Conservation (phyloP, 2,329 filamentous ascomycete genomes). For the Dactylellina haptotyla region DNA sequence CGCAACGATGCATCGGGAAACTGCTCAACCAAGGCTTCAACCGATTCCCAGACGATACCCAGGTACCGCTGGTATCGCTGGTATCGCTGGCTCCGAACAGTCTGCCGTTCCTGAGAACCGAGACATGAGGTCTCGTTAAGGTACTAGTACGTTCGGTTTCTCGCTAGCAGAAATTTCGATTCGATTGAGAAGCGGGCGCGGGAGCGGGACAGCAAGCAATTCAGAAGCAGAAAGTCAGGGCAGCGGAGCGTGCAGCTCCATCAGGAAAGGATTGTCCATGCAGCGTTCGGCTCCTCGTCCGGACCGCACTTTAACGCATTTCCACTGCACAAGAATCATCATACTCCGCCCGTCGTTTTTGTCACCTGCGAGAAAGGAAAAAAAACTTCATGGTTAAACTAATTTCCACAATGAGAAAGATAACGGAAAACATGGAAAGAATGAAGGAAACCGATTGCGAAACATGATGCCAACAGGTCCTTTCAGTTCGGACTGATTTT, state of each 20-base stretch:
- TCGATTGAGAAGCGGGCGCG: constrained; percentile 17
- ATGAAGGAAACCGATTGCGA: neutral
- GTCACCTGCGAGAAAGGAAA: neutral
- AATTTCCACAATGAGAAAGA: constrained; percentile 1
- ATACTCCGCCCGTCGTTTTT: no score
- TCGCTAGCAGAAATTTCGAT: constrained; percentile 23
- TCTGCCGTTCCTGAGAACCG: constrained; percentile 13
- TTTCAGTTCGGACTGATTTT: no score
- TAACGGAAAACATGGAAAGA: neutral
- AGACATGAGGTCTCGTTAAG: constrained; percentile 24
- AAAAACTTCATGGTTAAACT: constrained; percentile 1
- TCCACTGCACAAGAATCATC: constrained; percentile 6
- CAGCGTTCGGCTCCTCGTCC: constrained; percentile 9
- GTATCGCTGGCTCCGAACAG: neutral
- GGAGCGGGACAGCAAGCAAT: constrained; percentile 39
- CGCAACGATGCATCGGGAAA: constrained; percentile 2
- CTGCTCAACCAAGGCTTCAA: neutral
- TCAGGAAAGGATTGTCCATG: constrained; percentile 16
- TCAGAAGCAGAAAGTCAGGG: constrained; percentile 4
- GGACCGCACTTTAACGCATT: constrained; percentile 5
- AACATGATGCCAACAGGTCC: no score
- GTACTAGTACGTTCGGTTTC: constrained; percentile 9
- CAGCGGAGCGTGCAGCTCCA: constrained; percentile 1
- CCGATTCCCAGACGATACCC: no score
- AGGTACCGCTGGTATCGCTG: no score